Percentiles rank a stretch among this genome's conserved stretches.
These are phyloP conservation scores for Lodderomyces orthopsilosis DNA, from an alignment of 1,139 yeast genomes.

Conservation along the genomic window DNA sequence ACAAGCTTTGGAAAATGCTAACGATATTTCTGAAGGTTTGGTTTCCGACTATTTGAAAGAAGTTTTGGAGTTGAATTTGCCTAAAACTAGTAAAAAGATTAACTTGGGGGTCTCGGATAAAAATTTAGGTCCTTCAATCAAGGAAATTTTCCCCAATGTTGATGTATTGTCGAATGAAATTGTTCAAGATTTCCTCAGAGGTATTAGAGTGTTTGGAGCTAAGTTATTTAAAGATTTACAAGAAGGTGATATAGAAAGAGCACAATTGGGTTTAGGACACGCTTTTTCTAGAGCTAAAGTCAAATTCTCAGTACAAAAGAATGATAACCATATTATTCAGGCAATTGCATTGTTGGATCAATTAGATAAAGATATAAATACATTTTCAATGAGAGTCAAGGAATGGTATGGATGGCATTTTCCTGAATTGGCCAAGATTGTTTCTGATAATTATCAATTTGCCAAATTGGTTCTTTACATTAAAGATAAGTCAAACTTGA, in stretches of 20 bases:
- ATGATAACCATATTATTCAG: conserved; percentile 97
- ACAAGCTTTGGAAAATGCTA: conserved; percentile 96
- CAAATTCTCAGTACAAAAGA: conserved; percentile 96
- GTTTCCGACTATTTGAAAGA: conserved; percentile 91
- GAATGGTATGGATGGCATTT: conserved; percentile 99
- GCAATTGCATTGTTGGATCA: conserved; percentile 97
- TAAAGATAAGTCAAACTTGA: conserved; percentile 81
- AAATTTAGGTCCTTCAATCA: conserved; percentile 94
- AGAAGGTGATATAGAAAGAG: conserved; percentile 94
- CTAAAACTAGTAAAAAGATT: conserved; percentile 71
- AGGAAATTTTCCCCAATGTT: conserved; percentile 82
- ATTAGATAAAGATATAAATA: conserved; percentile 94
- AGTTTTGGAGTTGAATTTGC: conserved; percentile 84
- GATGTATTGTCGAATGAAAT: conserved; percentile 90
- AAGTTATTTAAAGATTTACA: conserved; percentile 89
- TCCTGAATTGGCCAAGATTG: conserved; percentile 98
- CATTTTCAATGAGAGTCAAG: conserved; percentile 96
- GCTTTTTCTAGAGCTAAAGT: conserved; percentile 99
- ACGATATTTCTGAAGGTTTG: conserved; percentile 95
- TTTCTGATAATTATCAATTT: conserved; percentile 85
- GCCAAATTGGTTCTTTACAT: conserved; percentile 82
- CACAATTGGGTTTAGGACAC: conserved; percentile 97
- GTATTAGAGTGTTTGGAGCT: conserved; percentile 86
- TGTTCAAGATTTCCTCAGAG: conserved; percentile 93
- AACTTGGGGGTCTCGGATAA: conserved; percentile 88